phyloP scores from a whole-genome alignment of 805 yeast species.

The Ascoidea rubescens region DNA sequence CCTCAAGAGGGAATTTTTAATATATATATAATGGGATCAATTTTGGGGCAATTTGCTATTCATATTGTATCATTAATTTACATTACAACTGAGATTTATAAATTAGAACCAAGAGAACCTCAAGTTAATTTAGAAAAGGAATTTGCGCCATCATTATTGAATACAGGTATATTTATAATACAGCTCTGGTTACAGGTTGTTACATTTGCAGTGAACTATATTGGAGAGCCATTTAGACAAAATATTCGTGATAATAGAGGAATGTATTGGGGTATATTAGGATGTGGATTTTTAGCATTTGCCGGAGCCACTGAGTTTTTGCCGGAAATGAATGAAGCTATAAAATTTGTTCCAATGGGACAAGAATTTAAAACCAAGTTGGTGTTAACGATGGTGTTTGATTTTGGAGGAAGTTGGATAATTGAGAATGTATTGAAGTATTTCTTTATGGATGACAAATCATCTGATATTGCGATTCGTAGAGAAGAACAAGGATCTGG shows the following conservation, averaged over 20 bases:
- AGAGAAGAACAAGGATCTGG: conserved; percentile 1
- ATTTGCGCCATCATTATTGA: conserved; percentile 79
- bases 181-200: conserved; percentile 95
- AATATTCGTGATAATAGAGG: conserved; percentile 83
- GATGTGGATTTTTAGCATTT: conserved; percentile 79
- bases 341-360: conserved; percentile 84
- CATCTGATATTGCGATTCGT: conserved; percentile 73
- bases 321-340: conserved; percentile 86
- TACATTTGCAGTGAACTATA: conserved; percentile 94
- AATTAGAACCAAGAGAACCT: conserved; percentile 86
- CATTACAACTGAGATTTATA: conserved; percentile 71
- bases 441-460: conserved; percentile 80
- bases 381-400: conserved; percentile 58
- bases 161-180: conserved; percentile 89
- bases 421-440: conserved; percentile 72
- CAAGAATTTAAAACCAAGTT: conserved; percentile 60
- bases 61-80: conserved; percentile 76
- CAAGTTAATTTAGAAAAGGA: conserved; percentile 79
- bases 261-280: conserved; percentile 89
- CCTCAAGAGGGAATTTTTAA: conserved; percentile 98
- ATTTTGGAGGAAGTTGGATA: conserved; percentile 61
- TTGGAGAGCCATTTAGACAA: conserved; percentile 94
- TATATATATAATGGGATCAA: conserved; percentile 93
- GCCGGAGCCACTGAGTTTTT: conserved; percentile 88
- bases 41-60: conserved; percentile 89